These are phyloP conservation scores for Inonotus obliquus DNA, from an alignment of 1,284 basidiomycete genomes.

Conservation along the genomic window DNA sequence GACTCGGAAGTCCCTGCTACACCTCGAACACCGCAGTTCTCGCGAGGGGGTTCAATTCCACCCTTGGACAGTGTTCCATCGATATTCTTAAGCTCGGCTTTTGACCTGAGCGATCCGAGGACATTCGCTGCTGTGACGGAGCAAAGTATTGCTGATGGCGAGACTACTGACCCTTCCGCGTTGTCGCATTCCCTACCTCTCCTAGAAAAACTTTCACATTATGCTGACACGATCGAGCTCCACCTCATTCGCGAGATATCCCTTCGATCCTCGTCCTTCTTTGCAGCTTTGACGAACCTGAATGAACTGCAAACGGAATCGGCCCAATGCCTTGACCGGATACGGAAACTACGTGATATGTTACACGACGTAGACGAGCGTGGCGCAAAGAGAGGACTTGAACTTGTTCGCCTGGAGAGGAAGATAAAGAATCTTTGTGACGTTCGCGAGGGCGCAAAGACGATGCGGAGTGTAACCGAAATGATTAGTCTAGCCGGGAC, in stretches of 20 bases:
- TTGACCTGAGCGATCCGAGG: constrained; percentile 82
- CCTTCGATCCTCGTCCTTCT: constrained; percentile 88
- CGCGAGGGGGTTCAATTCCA: constrained; percentile 45
- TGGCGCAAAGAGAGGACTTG: constrained; percentile 72
- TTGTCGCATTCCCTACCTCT: constrained; percentile 67
- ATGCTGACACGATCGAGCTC: constrained; percentile 92
- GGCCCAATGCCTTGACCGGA: constrained; percentile 73
- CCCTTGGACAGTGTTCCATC: constrained; percentile 75
- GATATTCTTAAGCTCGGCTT: constrained; percentile 74
- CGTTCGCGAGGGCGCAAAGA: constrained; percentile 59
- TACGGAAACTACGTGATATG: constrained; percentile 67
- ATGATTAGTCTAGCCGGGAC: constrained; percentile 66
- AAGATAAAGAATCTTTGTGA: constrained; percentile 56
- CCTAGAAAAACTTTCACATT: constrained; percentile 89
- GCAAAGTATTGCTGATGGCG: constrained; percentile 32
- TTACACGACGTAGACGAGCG: constrained; percentile 76
- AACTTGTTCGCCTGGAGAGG: constrained; percentile 64
- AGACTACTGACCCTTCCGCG: constrained; percentile 45
- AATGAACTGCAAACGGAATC: constrained; percentile 91
- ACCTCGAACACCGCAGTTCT: constrained; percentile 31
- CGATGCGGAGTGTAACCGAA: constrained; percentile 70
- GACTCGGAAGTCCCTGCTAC: constrained; percentile 22
- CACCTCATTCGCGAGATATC: constrained; percentile 94
- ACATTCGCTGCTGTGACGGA: constrained; percentile 85
- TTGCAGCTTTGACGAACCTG: constrained; percentile 91